Base-by-base conservation (phyloP, 345 rosid genomes). In the Syzygium oleosum region DNA sequence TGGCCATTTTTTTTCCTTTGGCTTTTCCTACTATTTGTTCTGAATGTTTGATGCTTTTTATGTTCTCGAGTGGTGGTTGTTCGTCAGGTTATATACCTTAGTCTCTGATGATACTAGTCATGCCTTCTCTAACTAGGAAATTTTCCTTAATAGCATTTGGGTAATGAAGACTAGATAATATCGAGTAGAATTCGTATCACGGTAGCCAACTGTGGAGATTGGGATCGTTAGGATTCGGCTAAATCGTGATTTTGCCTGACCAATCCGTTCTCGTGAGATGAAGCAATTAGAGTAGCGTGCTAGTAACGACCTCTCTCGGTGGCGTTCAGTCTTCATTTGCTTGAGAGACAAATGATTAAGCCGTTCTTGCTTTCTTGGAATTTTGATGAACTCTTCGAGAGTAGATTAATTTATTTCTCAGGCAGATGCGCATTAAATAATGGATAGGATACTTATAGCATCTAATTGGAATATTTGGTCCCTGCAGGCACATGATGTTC, bases 401-500 rank as follows among this genome's bases (percentile, higher is more conserved):
- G 58, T n/a, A 55, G 6, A 80, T 31, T 16, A 29, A 31, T 85
- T 86, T 84, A n/a, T 23, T 55, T 49, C 52, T 51, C 23, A 38
- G 86, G 53, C 73, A 59, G 79, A 59, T 55, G 86, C 51, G 27
- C 80, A 83, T 59, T 51, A 27, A 65, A 49, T 86, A 25, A 63
- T 52, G 58, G 84, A 53, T 59, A 86, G 84, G 79, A 65, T 79
- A 85, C 84, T 34, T 84, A 87, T 86, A 56, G 86, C 85, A 88
- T 91, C 95, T 92, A 92, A 94, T 91, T 88, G 68, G 90, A 92
- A 87, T 93, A 93, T 94, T 94, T 97, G 96, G 91, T 96, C 96
- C 95, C 93, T 97, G 99, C 98, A 97, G 99, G 99, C 98, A 97
- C 98, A 95, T 96, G 95, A 95, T 65, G 90, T 91, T 91, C 91